A percentile compares a stretch with the other conserved stretches of the same genome.
phyloP scores from a whole-genome alignment of 768 basidiomycete genomes.

The Tephrocybe sp. region DNA sequence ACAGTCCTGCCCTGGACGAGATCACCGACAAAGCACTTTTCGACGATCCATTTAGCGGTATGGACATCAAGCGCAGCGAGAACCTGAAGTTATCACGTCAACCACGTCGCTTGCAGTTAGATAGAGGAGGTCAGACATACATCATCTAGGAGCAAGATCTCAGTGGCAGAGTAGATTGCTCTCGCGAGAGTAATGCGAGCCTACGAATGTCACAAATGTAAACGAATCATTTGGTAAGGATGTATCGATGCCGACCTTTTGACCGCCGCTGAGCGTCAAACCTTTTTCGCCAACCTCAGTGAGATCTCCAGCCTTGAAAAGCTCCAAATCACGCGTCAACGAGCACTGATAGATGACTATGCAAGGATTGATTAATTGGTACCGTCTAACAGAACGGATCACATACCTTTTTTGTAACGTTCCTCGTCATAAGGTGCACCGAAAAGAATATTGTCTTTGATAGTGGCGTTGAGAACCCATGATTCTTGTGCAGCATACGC shows the following conservation, averaged over 20 bases:
- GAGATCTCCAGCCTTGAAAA: slow-evolving; percentile 64
- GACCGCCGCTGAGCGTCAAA: slow-evolving; percentile 51
- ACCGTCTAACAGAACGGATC: too few relatives aligned
- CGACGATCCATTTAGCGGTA: slow-evolving; percentile 79
- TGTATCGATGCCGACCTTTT: slow-evolving; percentile 25
- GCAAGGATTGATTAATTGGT: not conserved
- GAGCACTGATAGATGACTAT: slow-evolving; percentile 68
- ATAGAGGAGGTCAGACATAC: slow-evolving; percentile 60
- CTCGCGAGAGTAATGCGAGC: slow-evolving; percentile 47
- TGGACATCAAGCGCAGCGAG: slow-evolving; percentile 41
- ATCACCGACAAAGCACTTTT: slow-evolving; percentile 78
- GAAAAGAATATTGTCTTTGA: slow-evolving; percentile 81
- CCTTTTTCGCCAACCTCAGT: slow-evolving; percentile 76
- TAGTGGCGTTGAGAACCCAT: slow-evolving; percentile 82
- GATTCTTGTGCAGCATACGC: slow-evolving; percentile 83
- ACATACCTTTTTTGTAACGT: slow-evolving; percentile 58
- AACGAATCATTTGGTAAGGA: not conserved
- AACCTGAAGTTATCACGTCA: not conserved
- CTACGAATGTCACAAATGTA: slow-evolving; percentile 4
- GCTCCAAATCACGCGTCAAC: slow-evolving; percentile 65
- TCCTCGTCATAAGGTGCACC: slow-evolving; percentile 72
- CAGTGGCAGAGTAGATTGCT: slow-evolving; percentile 48
- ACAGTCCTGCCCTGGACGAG: slow-evolving; percentile 75
- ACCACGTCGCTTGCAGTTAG: not conserved
- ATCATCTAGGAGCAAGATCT: slow-evolving; percentile 70